Evolutionary conservation across 2,329 filamentous ascomycete species (phyloP).

Genomic region (Hypocrella siamensis): DNA sequence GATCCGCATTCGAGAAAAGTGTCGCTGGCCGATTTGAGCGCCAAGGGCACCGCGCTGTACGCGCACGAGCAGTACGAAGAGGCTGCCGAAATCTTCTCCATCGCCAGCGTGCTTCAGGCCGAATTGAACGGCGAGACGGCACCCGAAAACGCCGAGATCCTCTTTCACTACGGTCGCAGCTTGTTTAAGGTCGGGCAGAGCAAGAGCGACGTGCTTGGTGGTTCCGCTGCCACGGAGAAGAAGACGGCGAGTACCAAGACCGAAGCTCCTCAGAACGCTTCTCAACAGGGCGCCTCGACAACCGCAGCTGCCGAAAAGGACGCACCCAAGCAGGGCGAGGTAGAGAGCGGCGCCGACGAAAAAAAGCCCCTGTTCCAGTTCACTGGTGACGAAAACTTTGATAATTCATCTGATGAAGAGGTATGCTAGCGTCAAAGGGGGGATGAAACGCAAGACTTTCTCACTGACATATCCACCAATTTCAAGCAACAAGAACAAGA

Average conservation of each 20-base stretch:
- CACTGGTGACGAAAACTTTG: slow-evolving; percentile 85
- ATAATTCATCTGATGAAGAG: slow-evolving; percentile 63
- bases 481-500: slow-evolving; percentile 22
- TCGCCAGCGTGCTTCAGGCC: slow-evolving; percentile 79
- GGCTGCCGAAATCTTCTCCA: slow-evolving; percentile 75
- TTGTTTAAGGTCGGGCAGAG: slow-evolving; percentile 87
- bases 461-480: too few species aligned
- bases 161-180: slow-evolving; percentile 87
- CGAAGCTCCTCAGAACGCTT: slow-evolving; percentile 21
- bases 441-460: too few species aligned
- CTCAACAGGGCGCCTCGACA: slow-evolving; percentile 17
- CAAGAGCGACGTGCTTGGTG: slow-evolving; percentile 88
- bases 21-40: slow-evolving; percentile 61
- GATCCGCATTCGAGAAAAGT: slow-evolving; percentile 38
- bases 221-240: slow-evolving; percentile 49
- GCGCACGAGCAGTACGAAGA: slow-evolving; percentile 76
- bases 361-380: slow-evolving; percentile 84
- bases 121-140: slow-evolving; percentile 85
- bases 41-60: slow-evolving; percentile 72
- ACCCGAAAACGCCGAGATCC: slow-evolving; percentile 78
- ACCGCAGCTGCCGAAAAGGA: slow-evolving; percentile 22
- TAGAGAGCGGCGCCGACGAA: slow-evolving; percentile 12
- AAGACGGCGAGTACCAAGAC: slow-evolving; percentile 16
- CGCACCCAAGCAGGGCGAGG: slow-evolving; percentile 13
- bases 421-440: too few species aligned